Evolutionary conservation across 2,329 filamentous ascomycete genomes (phyloP).

Genomic region (Ophiocordyceps unilateralis): DNA sequence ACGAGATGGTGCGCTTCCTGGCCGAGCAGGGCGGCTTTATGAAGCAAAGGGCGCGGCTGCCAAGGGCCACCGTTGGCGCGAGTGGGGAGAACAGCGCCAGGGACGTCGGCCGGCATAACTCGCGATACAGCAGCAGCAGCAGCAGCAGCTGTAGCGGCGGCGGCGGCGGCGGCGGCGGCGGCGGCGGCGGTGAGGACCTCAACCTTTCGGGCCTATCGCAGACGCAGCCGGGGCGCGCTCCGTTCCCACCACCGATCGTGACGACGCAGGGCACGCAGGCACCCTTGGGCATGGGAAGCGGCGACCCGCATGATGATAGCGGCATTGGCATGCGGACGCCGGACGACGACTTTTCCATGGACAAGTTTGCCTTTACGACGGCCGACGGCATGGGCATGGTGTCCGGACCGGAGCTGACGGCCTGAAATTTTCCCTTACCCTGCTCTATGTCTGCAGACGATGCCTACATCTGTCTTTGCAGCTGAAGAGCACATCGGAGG

Average conservation of each 20-base stretch:
- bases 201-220: constrained; percentile 26
- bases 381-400: constrained; percentile 18
- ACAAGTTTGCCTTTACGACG: constrained; percentile 35
- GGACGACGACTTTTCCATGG: constrained; percentile 45
- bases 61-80: constrained; percentile 9
- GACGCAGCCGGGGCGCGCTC: constrained; percentile 29
- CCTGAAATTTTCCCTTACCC: not conserved
- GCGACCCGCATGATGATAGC: constrained; percentile 49
- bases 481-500: too few species aligned
- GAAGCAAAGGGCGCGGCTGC: constrained; percentile 29
- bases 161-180: constrained; percentile 24
- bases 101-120: constrained; percentile 16
- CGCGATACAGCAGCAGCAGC: constrained; percentile 27
- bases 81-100: constrained; percentile 16
- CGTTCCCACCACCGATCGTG: constrained; percentile 24
- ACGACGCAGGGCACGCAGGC: constrained; percentile 19
- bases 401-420: constrained; percentile 12
- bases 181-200: constrained; percentile 27
- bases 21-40: constrained; percentile 85
- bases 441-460: not conserved
- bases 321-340: constrained; percentile 56
- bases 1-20: constrained; percentile 85
- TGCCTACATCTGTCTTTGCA: too few species aligned
- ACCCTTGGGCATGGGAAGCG: constrained; percentile 16
- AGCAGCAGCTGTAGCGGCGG: constrained; percentile 23